Base-by-base conservation (phyloP, 768 basidiomycete genomes). In the Russula vinacea region DNA sequence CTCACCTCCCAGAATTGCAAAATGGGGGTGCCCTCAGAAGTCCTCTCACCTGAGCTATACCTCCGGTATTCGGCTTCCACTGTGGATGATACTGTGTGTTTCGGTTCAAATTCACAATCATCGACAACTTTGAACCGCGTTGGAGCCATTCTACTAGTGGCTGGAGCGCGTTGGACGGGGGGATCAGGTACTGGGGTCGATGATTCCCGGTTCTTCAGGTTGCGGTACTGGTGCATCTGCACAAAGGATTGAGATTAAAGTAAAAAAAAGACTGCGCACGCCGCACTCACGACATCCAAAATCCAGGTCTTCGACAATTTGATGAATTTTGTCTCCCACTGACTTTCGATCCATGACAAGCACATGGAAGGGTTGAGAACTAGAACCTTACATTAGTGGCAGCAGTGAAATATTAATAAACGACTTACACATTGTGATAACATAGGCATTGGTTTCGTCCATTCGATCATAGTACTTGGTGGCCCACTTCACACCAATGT, bases 381-480 rank as follows among this genome's bases (percentile, higher is more conserved):
- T 58, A 10, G 1, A 29, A 29, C 2, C 5, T 2, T 29, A 29
- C 29, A 29, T 16, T 6, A 16, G 16, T 16, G 1, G 5, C 3
- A 4, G 5, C 39, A 16, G 39, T 16, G 6, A 3, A 17, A 19
- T n/a, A 26, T 26, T 11, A 14, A 26, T 26, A 11, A 14, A 22
- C 14, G 16, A 47, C 57, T 58, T 35, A 58, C 57, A 49, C 57
- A 58, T 58, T 1, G 32, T 19, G 9, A 53, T 19, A 9, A 53
- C 29, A 54, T 39, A 53, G 29, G 29, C 29, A 29, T 29, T 5
- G 5, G 29, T 29, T 2, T 29, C 5, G 5, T 29, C 29, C 29
- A 29, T 29, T 29, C 5, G 29, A 29, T 2, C 5, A 29, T 29
- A 29, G 29, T 29, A 29, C 29, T 29, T 29, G 29, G 29, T 29